A percentile compares a stretch with the other conserved stretches of the same genome.
Conservation (phyloP, 2,329 filamentous ascomycete species). For the Dendryphion nanum region DNA sequence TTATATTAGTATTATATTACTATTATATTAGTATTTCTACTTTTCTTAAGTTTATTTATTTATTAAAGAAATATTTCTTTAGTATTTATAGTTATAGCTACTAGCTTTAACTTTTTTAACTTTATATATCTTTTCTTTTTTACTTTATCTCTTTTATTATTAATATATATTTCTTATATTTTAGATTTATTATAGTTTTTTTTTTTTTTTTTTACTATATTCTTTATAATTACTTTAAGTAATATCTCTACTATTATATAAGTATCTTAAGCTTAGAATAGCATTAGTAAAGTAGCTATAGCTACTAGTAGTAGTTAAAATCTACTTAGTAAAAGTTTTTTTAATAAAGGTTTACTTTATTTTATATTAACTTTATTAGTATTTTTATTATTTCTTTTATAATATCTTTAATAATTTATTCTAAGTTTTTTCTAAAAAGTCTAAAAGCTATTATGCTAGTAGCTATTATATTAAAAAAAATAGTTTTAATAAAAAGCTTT, state of each 20-base stretch:
- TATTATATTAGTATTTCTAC: constrained; percentile 1
- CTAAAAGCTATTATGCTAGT: neutral
- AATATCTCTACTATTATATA: neutral
- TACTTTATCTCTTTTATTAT: no score
- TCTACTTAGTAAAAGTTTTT: neutral
- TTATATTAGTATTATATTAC: neutral
- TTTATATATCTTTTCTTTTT: no score
- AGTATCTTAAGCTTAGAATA: neutral
- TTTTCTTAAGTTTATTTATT: neutral
- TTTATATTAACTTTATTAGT: neutral
- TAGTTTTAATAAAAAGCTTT: neutral
- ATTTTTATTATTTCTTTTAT: neutral
- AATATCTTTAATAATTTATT: neutral
- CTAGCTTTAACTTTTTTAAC: neutral
- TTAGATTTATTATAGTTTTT: neutral
- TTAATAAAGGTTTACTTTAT: neutral
- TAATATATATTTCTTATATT: neutral
- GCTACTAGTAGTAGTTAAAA: neutral
- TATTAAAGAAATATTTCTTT: neutral
- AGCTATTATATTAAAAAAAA: neutral
- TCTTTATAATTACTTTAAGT: neutral
- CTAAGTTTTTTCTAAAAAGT: neutral
- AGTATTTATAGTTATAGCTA: neutral
- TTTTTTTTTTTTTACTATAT: neutral
- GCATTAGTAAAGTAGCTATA: neutral